Conservation (phyloP, 169 alveolate genomes). For the Babesia bigemina region DNA sequence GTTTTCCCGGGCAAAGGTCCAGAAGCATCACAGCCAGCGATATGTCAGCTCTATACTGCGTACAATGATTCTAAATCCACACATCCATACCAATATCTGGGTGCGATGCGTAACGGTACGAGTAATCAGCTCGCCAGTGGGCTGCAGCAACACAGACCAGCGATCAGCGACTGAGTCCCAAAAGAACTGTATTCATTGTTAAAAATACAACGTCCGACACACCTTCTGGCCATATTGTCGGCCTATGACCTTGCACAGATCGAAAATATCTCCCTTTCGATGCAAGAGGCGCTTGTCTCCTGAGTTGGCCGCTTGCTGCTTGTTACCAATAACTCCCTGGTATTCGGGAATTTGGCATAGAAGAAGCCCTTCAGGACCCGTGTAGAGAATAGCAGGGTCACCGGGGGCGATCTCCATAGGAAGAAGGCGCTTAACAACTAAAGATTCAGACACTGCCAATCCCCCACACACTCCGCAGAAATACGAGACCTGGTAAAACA, state of each 20-base stretch:
- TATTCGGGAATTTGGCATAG: slow-evolving; percentile 45
- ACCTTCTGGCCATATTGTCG: slow-evolving; percentile 63
- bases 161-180: slow-evolving; percentile 56
- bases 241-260: slow-evolving; percentile 53
- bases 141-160: slow-evolving; percentile 76
- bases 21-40: slow-evolving; percentile 83
- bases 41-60: slow-evolving; percentile 86
- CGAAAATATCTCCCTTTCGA: slow-evolving; percentile 61
- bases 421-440: neutral
- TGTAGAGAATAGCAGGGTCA: slow-evolving; percentile 51
- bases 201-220: neutral
- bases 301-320: slow-evolving; percentile 61
- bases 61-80: neutral
- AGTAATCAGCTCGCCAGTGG: slow-evolving; percentile 82
- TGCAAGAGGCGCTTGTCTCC: slow-evolving; percentile 56
- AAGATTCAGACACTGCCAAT: neutral
- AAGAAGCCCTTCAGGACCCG: slow-evolving; percentile 58
- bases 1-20: slow-evolving; percentile 86
- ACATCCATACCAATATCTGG: slow-evolving; percentile 76
- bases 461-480: slow-evolving; percentile 2
- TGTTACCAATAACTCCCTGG: slow-evolving; percentile 15
- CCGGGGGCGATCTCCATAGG: slow-evolving; percentile 52
- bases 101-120: slow-evolving; percentile 79
- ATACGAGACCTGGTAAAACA: neutral
- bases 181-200: slow-evolving; percentile 29